Conservation (phyloP, 305 asterid genomes). For the Solanum hybrid region DNA sequence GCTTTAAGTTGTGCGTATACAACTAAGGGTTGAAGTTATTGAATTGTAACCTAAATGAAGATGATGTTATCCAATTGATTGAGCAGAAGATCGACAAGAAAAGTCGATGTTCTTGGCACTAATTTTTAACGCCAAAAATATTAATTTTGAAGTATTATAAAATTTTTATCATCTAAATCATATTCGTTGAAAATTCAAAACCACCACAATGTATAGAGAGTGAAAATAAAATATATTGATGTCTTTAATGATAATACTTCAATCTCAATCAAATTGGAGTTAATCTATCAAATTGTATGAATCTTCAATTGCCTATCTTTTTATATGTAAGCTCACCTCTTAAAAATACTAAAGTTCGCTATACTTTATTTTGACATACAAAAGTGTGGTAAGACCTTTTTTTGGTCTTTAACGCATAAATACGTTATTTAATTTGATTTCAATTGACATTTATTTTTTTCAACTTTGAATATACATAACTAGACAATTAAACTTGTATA, state of each 20-base stretch:
- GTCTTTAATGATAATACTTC: not conserved
- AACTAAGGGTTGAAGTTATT: not conserved
- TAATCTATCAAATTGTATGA: not conserved
- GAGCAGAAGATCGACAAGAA: not conserved
- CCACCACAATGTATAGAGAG: not conserved
- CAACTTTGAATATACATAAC: not conserved
- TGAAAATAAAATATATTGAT: not conserved
- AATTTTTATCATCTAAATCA: not conserved
- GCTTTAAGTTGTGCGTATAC: not conserved
- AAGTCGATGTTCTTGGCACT: not conserved
- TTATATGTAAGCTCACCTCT: not conserved
- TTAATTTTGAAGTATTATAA: not conserved
- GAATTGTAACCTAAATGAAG: not conserved
- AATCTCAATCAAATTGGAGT: not conserved
- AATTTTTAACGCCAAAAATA: not conserved
- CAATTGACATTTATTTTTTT: too few relatives aligned
- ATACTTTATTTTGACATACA: not conserved
- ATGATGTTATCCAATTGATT: not conserved
- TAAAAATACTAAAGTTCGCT: not conserved
- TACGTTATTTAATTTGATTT: not conserved
- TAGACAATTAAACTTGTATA: not conserved
- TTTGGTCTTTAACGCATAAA: not conserved
- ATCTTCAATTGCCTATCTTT: not conserved
- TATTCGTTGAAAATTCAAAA: not conserved
- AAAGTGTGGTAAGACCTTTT: not conserved